Conservation (phyloP, 2,329 filamentous ascomycete species). For the Aspergillus sojae region DNA sequence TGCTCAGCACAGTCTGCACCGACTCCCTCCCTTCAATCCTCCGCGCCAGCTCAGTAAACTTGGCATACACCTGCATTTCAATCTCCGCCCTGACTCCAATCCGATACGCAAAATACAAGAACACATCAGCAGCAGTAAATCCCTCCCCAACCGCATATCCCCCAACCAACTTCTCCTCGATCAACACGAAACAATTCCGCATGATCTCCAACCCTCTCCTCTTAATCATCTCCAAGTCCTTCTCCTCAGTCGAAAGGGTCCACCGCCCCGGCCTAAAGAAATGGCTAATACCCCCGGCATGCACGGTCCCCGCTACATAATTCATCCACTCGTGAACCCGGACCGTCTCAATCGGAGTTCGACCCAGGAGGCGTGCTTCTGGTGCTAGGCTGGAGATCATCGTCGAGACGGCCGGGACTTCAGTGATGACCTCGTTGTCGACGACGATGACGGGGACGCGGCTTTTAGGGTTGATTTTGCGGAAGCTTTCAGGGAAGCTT, state of each 20-base stretch:
- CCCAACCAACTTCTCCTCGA: not conserved
- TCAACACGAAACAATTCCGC: not conserved
- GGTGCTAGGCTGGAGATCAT: slow-evolving; percentile 34
- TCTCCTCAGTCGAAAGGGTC: slow-evolving; percentile 5
- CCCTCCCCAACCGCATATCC: slow-evolving; percentile 24
- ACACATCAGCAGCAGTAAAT: slow-evolving; percentile 40
- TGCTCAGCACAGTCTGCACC: not conserved
- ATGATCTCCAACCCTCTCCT: slow-evolving; percentile 17
- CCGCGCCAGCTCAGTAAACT: not conserved
- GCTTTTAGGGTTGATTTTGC: slow-evolving; percentile 36
- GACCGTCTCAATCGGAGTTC: slow-evolving; percentile 30
- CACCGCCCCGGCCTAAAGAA: slow-evolving; percentile 30
- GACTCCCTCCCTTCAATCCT: not conserved
- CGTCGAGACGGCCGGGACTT: slow-evolving; percentile 36
- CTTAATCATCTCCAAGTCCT: not conserved
- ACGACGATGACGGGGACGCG: slow-evolving; percentile 34
- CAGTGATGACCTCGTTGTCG: slow-evolving; percentile 35
- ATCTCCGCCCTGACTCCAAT: slow-evolving; percentile 28
- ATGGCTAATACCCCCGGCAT: slow-evolving; percentile 31
- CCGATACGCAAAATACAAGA: slow-evolving; percentile 36
- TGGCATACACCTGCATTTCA: slow-evolving; percentile 19
- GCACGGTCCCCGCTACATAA: slow-evolving; percentile 37
- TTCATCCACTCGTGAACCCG: slow-evolving; percentile 41
- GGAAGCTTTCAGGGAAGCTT: slow-evolving; percentile 21
- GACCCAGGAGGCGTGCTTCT: slow-evolving; percentile 31